phyloP scores from a whole-genome alignment of 768 basidiomycete genomes.

The Naematelia encephala region DNA sequence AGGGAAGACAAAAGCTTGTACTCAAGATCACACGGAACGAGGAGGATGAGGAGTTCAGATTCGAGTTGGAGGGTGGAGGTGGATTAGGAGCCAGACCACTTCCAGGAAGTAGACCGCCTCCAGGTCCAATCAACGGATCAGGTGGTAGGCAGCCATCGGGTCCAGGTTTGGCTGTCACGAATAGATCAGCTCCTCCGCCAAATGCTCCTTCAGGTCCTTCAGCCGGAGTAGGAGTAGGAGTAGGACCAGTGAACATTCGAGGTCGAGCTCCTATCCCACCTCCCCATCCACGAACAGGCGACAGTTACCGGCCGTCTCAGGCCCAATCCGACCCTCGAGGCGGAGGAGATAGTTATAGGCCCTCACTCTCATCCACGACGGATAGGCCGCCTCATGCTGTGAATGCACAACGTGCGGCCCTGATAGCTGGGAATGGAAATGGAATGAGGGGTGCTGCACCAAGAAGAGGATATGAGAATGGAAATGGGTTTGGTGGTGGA shows the following conservation, averaged over 20 bases:
- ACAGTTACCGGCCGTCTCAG: neutral
- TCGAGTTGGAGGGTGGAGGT: constrained; percentile 19
- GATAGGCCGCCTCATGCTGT: too few relatives aligned
- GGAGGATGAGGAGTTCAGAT: constrained; percentile 21
- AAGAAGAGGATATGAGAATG: neutral
- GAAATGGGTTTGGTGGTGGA: constrained; percentile 3
- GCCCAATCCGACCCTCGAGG: too few relatives aligned
- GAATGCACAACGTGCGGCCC: neutral
- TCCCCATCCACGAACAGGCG: neutral
- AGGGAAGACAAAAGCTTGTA: constrained; percentile 46
- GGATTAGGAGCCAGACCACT: constrained; percentile 6
- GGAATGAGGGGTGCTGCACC: too few relatives aligned
- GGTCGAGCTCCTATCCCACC: neutral
- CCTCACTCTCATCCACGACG: too few relatives aligned
- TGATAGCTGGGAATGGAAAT: neutral
- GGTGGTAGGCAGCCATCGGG: constrained; percentile 5
- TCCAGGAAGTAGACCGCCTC: constrained; percentile 5
- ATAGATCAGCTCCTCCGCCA: neutral
- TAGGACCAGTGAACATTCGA: neutral
- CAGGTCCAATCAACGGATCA: neutral
- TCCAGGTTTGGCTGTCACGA: constrained; percentile 6
- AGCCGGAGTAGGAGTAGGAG: neutral
- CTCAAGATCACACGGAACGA: constrained; percentile 25
- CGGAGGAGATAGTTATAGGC: neutral
- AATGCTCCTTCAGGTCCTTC: constrained; percentile 1